Conservation (phyloP, 352 stramenopile species). For the Peronospora destructor region DNA sequence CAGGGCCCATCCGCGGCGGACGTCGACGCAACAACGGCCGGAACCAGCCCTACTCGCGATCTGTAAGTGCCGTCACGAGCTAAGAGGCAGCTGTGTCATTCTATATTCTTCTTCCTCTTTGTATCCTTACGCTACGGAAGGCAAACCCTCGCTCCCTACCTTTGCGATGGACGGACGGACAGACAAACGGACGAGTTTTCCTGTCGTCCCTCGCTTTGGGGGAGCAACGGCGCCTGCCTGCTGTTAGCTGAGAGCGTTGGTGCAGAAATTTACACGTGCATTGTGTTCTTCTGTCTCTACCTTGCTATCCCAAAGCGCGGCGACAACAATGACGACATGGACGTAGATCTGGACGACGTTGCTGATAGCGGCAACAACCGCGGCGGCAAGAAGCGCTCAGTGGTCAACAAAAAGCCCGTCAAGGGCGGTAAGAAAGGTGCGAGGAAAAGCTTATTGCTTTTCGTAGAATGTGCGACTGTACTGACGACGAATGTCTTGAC, state of each 20-base stretch:
- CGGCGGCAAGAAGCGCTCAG: slow-evolving; percentile 44
- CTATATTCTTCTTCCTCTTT: slow-evolving; percentile 8
- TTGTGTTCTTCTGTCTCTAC: slow-evolving; percentile 26
- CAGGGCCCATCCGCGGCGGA: slow-evolving; percentile 46
- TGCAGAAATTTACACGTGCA: slow-evolving; percentile 27
- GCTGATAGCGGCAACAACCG: slow-evolving; percentile 23
- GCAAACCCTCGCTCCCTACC: slow-evolving; percentile 9
- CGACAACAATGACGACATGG: slow-evolving; percentile 48
- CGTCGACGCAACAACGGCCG: slow-evolving; percentile 36
- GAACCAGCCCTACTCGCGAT: slow-evolving; percentile 64
- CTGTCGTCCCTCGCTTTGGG: slow-evolving; percentile 1
- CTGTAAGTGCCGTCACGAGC: slow-evolving; percentile 46
- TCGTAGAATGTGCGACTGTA: background rate
- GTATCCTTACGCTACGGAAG: slow-evolving; percentile 16
- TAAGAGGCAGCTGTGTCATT: slow-evolving; percentile 18
- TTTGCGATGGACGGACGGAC: slow-evolving; percentile 1
- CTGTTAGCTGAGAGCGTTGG: slow-evolving; percentile 17
- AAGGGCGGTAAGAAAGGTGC: slow-evolving; percentile 60
- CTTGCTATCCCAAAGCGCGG: slow-evolving; percentile 32
- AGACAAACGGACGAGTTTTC: slow-evolving; percentile 1
- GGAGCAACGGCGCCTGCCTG: slow-evolving; percentile 19
- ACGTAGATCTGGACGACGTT: slow-evolving; percentile 48
- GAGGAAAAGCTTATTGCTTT: background rate
- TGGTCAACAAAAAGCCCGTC: slow-evolving; percentile 38
- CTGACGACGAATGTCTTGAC: slow-evolving; percentile 10